Conservation (phyloP, 768 basidiomycete species). For the Boletus patriciae region DNA sequence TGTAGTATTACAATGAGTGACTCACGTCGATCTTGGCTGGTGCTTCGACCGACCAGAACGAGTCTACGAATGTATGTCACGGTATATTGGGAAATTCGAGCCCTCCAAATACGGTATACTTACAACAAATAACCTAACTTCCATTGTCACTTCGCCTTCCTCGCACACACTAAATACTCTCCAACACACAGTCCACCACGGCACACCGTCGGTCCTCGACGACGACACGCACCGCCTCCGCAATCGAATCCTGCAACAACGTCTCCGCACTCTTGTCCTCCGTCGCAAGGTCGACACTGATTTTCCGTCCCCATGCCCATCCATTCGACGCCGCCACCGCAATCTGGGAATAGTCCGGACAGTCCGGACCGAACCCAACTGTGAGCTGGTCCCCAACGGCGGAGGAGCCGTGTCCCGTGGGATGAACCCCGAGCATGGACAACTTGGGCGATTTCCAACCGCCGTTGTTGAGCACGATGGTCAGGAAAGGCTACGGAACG, state of each 20-base stretch:
- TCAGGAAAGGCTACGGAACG: constrained; percentile 58
- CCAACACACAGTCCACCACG: constrained; percentile 60
- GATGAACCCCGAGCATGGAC: constrained; percentile 67
- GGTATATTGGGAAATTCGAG: too few relatives aligned
- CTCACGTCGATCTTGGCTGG: too few relatives aligned
- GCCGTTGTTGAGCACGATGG: constrained; percentile 70
- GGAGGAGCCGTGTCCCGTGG: constrained; percentile 51
- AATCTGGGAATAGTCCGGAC: constrained; percentile 60
- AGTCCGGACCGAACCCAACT: constrained; percentile 62
- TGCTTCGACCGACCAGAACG: too few relatives aligned
- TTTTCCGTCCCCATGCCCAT: constrained; percentile 57
- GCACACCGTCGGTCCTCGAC: constrained; percentile 60
- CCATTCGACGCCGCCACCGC: constrained; percentile 68
- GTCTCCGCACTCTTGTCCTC: constrained; percentile 24
- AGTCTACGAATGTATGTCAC: too few relatives aligned
- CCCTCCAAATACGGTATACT: too few relatives aligned
- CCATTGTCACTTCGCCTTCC: neutral
- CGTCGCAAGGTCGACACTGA: constrained; percentile 30
- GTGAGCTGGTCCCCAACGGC: constrained; percentile 49
- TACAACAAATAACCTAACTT: too few relatives aligned
- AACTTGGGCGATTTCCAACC: constrained; percentile 66
- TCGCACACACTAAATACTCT: constrained; percentile 33
- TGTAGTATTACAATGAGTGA: too few relatives aligned
- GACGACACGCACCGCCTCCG: constrained; percentile 57
- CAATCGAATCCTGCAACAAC: constrained; percentile 35